Base-by-base conservation (phyloP, 1,284 basidiomycete species). In the Puccinia hordei region DNA sequence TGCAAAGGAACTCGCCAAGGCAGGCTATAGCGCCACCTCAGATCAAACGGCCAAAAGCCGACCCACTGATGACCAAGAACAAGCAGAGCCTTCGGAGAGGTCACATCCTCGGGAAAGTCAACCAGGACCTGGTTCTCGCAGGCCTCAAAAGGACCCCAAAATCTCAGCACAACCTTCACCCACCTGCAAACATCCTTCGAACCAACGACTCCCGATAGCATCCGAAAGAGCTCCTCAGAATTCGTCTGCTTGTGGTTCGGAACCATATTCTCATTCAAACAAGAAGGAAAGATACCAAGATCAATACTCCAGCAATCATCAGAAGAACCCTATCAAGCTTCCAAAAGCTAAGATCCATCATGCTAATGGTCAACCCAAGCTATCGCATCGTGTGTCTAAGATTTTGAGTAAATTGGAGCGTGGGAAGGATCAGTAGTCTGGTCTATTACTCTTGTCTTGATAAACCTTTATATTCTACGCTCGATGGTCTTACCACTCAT, bases 281-380 rank as follows among this genome's bases (percentile, higher is more conserved):
- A 55, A 27, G 27, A 4, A 61, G 17, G 35, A 15, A 55, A n/a
- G 22, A 27, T 8, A 72, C 12, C 33, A n/a, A 27, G 41, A 61
- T 15, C 1, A n/a, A 30, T 24, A 22, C 0, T 57, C 9, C 59
- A 19, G 9, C 49, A 41, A 30, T 49, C 53, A 46, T 59, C 53
- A 4, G 12, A 55, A 27, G 44, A 65, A 49, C 30, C 38, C 10
- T 22, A 73, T 55, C 10, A 53, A 38, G 35, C 9, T 24, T 38
- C 13, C 53, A 61, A 79, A 30, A 24, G 41, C 35, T 71, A 53
- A 71, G 22, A 9, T 22, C 13, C 63, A 66, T 15, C 74, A 77
- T 61, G n/a, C 35, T 27, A 79, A 79, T 46, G 76, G 76, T 13
- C 76, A 79, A 49, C 76, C 76, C n/a, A 79, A 71, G 24, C 33